Percentiles rank a stretch among this genome's conserved stretches.
phyloP scores from a whole-genome alignment of 2,329 filamentous ascomycete genomes.

The Pseudocercospora macadamiae region DNA sequence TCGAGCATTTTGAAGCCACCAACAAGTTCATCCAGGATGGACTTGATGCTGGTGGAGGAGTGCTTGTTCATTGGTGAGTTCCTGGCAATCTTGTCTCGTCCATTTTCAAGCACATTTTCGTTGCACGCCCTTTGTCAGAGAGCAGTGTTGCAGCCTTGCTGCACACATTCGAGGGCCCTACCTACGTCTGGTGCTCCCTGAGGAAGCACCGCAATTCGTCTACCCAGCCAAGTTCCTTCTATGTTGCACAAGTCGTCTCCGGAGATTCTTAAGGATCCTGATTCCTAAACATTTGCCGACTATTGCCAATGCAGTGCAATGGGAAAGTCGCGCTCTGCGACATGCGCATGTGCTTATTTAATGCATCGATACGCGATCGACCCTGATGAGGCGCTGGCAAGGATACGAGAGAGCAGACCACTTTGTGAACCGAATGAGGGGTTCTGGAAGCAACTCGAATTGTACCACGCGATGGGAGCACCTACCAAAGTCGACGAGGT shows the following conservation, averaged over 20 bases:
- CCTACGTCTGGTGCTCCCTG: not conserved
- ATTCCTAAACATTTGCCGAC: conserved; percentile 4
- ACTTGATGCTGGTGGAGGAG: conserved; percentile 63
- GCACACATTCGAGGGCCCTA: not conserved
- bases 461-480: conserved; percentile 87
- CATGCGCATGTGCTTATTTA: conserved; percentile 81
- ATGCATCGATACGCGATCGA: conserved; percentile 61
- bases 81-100: conserved; percentile 6
- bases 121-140: not conserved
- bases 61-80: conserved; percentile 72
- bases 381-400: conserved; percentile 67
- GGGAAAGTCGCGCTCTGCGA: conserved; percentile 91
- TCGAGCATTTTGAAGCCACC: conserved; percentile 76
- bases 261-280: not conserved
- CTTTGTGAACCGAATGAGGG: conserved; percentile 87
- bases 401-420: conserved; percentile 70
- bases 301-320: conserved; percentile 66
- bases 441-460: conserved; percentile 84
- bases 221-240: not conserved
- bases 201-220: not conserved
- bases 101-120: not conserved
- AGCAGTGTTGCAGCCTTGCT: not conserved
- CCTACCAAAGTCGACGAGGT: conserved; percentile 69
- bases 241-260: not conserved
- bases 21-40: conserved; percentile 83